Evolutionary conservation across 306 rosid genomes (phyloP).

Genomic region (Fagus crenata): DNA sequence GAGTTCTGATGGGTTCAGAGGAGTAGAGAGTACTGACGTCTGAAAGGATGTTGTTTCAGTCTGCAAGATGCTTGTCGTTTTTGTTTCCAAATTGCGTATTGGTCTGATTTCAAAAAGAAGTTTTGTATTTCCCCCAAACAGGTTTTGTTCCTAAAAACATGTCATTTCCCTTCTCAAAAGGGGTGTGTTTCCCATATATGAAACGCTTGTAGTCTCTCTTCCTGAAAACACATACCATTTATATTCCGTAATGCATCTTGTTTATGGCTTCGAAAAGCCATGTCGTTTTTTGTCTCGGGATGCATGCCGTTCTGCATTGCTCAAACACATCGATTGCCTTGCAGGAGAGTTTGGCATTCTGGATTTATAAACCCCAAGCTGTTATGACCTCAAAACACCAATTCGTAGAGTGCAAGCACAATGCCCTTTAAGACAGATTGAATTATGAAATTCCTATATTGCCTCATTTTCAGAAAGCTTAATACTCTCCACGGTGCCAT

Average conservation of each 20-base stretch:
- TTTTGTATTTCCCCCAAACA: neutral
- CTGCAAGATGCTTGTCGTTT: neutral
- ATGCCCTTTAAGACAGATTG: neutral
- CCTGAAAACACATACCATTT: too few relatives aligned
- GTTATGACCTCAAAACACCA: conserved; percentile 1
- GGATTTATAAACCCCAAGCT: neutral
- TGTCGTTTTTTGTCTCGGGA: neutral
- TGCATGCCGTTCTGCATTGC: neutral
- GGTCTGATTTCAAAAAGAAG: neutral
- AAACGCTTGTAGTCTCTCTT: neutral
- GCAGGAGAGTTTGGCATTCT: neutral
- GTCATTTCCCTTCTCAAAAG: neutral
- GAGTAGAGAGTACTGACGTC: neutral
- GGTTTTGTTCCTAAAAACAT: neutral
- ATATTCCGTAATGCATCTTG: neutral
- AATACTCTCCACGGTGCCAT: conserved; percentile 14
- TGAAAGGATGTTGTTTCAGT: neutral
- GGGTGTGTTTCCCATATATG: neutral
- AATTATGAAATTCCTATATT: conserved; percentile 12
- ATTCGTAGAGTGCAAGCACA: neutral
- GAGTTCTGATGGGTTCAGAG: neutral
- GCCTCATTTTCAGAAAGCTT: conserved; percentile 14
- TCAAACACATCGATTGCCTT: neutral
- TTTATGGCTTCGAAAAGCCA: neutral
- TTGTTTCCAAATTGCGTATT: too few relatives aligned